Evolutionary conservation across 495 filamentous ascomycete genomes (phyloP), one percentile per base, ranked within the genome.

Genomic region (Parathielavia hyrcaniae): DNA sequence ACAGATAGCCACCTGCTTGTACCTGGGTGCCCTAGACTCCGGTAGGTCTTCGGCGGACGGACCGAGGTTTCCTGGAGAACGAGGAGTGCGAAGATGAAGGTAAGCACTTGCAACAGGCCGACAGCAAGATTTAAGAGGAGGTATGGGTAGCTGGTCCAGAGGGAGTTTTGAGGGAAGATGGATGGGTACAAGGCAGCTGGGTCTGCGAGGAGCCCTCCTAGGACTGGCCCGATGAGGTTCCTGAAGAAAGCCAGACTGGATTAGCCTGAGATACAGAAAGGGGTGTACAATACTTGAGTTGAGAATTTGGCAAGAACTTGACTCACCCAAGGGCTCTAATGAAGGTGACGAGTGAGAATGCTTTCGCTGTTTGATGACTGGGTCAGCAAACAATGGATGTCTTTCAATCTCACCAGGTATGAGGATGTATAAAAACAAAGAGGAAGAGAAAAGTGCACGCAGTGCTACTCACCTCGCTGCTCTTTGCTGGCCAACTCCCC

Each of bases 271-370:
- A 57, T 1, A 30, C 44, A 1, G 22, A 47, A 4, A 11, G 44
- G 20, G 4, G 22, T n/a, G n/a, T n/a, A n/a, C n/a, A n/a, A n/a
- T n/a, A n/a, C n/a, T n/a, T n/a, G n/a, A n/a, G n/a, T n/a, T 23
- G 30, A 11, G 10, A 4, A 40, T 13, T n/a, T 14, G 44, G 22
- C 12, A 1, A 30, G 10, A 47, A n/a, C n/a, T n/a, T n/a, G n/a
- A 52, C 57, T 40, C 36, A 59, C 57, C 57, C 57, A 40, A 60
- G 50, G 23, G 57, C 54, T n/a, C 57, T 26, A 16, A 60, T 55
- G 22, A 55, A 60, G 20, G 17, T 55, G 6, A 55, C 46, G 17
- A 55, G 44, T 2, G 58, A 55, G 48, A 60, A 60, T 11, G 58
- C 50, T 13, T 55, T 50, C 5, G 51, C 58, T 60, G 36, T 44